Evolutionary conservation across 2,329 filamentous ascomycete genomes (phyloP).

Genomic region (Fusarium oxysporum): DNA sequence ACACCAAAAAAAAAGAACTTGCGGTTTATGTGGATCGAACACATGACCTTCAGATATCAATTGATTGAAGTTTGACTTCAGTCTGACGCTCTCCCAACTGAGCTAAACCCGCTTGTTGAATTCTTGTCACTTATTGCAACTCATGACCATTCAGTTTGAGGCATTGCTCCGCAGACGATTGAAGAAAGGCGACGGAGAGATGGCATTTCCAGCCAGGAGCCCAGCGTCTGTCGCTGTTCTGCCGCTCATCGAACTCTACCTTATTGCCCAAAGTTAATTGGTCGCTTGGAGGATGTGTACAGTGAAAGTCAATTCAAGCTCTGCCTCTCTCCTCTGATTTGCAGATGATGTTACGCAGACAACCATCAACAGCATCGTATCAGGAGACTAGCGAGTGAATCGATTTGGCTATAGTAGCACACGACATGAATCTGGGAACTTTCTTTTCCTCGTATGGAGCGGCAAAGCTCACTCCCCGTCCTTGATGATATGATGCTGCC

Average conservation of each 20-base stretch:
- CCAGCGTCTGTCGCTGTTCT: background rate
- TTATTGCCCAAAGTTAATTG: background rate
- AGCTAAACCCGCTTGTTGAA: constrained; percentile 47
- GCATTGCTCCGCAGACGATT: background rate
- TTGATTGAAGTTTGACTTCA: constrained; percentile 40
- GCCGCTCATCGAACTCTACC: background rate
- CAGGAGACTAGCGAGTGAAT: background rate
- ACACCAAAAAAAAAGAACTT: constrained; percentile 31
- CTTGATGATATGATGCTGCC: background rate
- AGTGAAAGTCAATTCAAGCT: background rate
- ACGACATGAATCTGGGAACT: background rate
- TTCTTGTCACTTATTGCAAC: accelerated
- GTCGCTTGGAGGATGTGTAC: background rate
- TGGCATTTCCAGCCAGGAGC: background rate
- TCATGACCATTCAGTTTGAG: accelerated
- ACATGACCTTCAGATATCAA: constrained; percentile 48
- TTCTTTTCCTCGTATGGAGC: background rate
- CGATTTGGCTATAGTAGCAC: background rate
- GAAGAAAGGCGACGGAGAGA: background rate
- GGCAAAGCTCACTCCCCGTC: background rate
- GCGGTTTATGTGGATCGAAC: constrained; percentile 49
- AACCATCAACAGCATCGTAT: background rate
- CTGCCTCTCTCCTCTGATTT: background rate
- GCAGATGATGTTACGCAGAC: background rate
- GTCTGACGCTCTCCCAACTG: constrained; percentile 47